phyloP scores from a whole-genome alignment of 164 flowering plant species.

The Umbellularia californica region DNA sequence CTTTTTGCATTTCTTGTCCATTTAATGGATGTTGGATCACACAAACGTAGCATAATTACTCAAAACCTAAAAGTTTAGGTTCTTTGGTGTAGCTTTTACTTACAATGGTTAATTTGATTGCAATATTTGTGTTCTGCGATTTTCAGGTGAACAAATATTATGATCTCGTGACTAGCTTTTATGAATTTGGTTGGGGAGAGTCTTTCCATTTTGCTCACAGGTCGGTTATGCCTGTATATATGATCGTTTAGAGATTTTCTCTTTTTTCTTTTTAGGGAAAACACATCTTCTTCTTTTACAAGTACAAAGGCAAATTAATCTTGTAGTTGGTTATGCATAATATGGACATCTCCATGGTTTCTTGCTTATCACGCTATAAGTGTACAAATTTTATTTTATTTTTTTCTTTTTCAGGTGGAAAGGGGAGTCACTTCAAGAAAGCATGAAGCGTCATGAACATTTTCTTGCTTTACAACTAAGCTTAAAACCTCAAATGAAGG shows the following conservation, averaged over 20 bases:
- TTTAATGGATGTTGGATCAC: not conserved
- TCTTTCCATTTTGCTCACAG: conserved; percentile 97
- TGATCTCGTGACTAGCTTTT: conserved; percentile 97
- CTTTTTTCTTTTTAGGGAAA: too few species aligned
- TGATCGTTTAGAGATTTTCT: too few species aligned
- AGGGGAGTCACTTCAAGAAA: conserved; percentile 84
- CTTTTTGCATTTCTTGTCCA: not conserved
- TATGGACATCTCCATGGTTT: not conserved
- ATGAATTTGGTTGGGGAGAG: conserved; percentile 99
- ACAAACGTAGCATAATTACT: too few species aligned
- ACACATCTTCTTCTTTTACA: not conserved
- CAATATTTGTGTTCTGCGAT: conserved; percentile 3
- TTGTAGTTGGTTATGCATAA: conserved; percentile 1
- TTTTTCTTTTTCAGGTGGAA: conserved; percentile 60
- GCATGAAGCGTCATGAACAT: conserved; percentile 94
- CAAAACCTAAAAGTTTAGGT: not conserved
- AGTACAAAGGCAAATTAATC: not conserved
- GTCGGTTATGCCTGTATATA: conserved; percentile 21
- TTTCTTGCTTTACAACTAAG: conserved; percentile 92
- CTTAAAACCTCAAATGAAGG: conserved; percentile 88
- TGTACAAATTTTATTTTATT: too few species aligned
- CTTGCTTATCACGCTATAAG: not conserved
- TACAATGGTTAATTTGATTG: not conserved
- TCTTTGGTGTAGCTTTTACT: not conserved
- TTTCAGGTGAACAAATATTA: conserved; percentile 97